Conservation (phyloP, 2,329 filamentous ascomycete genomes). For the Diaporthe aspalathi region DNA sequence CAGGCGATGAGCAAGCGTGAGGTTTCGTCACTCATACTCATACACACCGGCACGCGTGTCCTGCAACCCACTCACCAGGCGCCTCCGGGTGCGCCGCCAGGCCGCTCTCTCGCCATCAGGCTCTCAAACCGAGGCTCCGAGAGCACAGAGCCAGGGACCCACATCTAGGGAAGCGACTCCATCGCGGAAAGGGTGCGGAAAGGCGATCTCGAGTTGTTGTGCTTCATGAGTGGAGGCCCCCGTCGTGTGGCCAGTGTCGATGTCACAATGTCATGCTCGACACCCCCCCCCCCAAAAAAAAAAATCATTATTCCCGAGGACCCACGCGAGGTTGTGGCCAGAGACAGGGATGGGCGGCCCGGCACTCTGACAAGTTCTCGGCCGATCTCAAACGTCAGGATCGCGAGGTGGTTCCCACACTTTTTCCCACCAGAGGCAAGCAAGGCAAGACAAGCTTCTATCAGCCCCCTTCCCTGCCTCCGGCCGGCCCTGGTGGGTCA, state of each 20-base stretch:
- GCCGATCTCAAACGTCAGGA: slow-evolving; percentile 4
- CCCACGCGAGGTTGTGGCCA: neutral
- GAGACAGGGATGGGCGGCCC: neutral
- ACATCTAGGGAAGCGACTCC: neutral
- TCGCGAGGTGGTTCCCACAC: slow-evolving; percentile 16
- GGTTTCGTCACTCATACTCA: slow-evolving; percentile 14
- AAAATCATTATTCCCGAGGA: slow-evolving; percentile 4
- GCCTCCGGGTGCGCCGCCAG: neutral
- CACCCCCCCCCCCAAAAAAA: no score
- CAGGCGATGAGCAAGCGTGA: neutral
- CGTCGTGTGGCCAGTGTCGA: neutral
- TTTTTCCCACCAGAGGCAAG: neutral
- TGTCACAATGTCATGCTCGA: slow-evolving; percentile 6
- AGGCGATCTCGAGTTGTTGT: no score
- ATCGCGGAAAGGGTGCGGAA: neutral
- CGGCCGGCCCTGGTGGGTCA: neutral
- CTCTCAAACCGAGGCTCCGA: slow-evolving; percentile 23
- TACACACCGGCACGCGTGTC: slow-evolving; percentile 8
- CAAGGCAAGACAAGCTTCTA: neutral
- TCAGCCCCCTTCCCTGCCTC: neutral
- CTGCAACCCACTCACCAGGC: slow-evolving; percentile 2
- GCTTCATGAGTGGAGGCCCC: no score
- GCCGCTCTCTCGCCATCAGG: neutral
- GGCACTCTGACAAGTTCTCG: neutral
- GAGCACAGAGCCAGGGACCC: neutral